phyloP scores from a whole-genome alignment of 2,329 filamentous ascomycete genomes.

The Curvularia sp. region DNA sequence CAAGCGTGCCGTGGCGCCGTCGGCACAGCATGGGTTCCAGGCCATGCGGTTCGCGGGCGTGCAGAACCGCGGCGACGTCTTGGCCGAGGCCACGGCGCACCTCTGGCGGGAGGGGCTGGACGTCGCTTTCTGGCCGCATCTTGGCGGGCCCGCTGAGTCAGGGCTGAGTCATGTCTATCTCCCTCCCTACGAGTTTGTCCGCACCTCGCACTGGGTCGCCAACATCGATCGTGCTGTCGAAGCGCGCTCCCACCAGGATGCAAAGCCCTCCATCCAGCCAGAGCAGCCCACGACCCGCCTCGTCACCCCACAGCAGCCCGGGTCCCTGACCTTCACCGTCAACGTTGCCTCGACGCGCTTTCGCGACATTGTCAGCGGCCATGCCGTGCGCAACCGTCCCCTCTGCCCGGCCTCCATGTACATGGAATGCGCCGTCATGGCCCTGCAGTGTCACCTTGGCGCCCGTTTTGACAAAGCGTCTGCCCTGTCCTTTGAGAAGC shows the following conservation, averaged over 20 bases:
- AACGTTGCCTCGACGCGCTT: constrained; percentile 4
- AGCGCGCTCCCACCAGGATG: neutral
- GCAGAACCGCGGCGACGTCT: neutral
- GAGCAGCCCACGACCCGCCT: neutral
- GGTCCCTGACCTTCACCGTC: constrained; percentile 8
- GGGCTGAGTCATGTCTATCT: neutral
- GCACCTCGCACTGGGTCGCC: constrained; percentile 1
- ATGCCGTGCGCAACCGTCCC: constrained; percentile 3
- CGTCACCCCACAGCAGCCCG: constrained; percentile 1
- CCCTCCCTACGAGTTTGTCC: constrained; percentile 2
- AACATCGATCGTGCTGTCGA: constrained; percentile 1
- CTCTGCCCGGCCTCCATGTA: constrained; percentile 8
- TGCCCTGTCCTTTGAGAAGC: constrained; percentile 5
- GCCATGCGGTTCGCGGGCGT: constrained; percentile 2
- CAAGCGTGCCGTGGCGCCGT: neutral
- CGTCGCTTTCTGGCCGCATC: constrained; percentile 2
- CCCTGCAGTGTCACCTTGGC: constrained; percentile 3
- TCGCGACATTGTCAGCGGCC: constrained; percentile 8
- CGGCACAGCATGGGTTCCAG: neutral
- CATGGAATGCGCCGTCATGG: constrained; percentile 9
- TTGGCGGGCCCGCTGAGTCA: constrained; percentile 6
- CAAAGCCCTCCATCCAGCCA: neutral
- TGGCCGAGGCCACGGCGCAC: neutral
- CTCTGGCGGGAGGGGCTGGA: neutral
- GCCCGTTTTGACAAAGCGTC: constrained; percentile 1